A percentile compares a stretch with the other conserved stretches of the same genome.
Conservation (phyloP, 2,329 filamentous ascomycete species). For the Aspergillus sp. region DNA sequence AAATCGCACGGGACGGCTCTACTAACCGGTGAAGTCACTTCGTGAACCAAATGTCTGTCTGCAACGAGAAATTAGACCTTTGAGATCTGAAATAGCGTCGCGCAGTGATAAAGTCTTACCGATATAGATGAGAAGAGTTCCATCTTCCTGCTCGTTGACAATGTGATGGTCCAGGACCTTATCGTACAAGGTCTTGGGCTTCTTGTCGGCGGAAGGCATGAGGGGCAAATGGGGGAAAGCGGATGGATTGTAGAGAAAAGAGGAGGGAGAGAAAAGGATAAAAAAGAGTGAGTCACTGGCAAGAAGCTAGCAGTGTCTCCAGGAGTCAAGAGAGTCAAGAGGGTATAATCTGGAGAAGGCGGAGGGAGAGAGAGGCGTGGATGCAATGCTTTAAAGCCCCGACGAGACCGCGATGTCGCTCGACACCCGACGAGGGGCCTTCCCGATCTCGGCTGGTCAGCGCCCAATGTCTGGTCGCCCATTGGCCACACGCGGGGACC, state of each 20-base stretch:
- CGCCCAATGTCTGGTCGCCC: conserved; percentile 22
- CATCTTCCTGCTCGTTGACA: conserved; percentile 92
- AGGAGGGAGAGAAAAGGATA: conserved; percentile 6
- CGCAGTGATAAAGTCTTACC: conserved; percentile 54
- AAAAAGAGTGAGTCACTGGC: conserved; percentile 6
- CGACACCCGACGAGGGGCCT: conserved; percentile 30
- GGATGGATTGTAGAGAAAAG: conserved; percentile 1
- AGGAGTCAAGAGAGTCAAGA: neutral
- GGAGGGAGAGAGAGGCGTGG: conserved; percentile 9
- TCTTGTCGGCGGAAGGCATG: conserved; percentile 74
- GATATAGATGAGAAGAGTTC: conserved; percentile 90
- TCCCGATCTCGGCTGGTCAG: conserved; percentile 40
- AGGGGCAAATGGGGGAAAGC: conserved; percentile 35
- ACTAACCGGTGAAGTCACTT: conserved; percentile 92
- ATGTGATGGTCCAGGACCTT: conserved; percentile 95
- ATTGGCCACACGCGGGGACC: conserved; percentile 24
- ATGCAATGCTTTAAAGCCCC: conserved; percentile 25
- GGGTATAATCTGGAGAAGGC: conserved; percentile 12
- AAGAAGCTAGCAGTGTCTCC: conserved; percentile 1
- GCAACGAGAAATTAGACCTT: conserved; percentile 24
- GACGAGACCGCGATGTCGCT: conserved; percentile 36
- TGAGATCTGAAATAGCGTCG: conserved; percentile 5
- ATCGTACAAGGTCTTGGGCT: conserved; percentile 88
- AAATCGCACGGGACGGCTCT: neutral
- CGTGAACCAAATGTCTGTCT: conserved; percentile 96